phyloP scores from a whole-genome alignment of 352 stramenopile genomes.

The Globisporangium okanoganense region DNA sequence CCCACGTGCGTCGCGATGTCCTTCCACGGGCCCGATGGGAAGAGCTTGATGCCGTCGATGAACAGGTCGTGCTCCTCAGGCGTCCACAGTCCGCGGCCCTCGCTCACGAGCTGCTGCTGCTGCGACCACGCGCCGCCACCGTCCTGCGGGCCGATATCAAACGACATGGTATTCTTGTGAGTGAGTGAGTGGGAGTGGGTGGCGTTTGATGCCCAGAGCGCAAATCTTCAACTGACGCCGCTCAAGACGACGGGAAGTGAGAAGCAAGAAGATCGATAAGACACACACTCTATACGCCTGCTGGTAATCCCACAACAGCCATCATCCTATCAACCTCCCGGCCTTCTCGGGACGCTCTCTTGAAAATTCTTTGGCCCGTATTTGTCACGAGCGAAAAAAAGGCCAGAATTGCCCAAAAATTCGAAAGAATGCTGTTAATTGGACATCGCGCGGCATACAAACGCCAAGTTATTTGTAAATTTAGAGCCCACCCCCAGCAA shows the following conservation, averaged over 20 bases:
- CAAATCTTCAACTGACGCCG: conserved; percentile 63
- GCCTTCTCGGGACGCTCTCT: conserved; percentile 6
- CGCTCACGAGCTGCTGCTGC: conserved; percentile 27
- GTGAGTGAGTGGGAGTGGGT: not conserved
- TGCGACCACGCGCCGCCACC: conserved; percentile 5
- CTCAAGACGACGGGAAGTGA: not conserved
- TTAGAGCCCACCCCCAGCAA: not conserved
- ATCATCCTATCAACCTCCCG: not conserved
- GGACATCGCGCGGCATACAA: not conserved
- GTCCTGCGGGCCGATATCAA: conserved; percentile 18
- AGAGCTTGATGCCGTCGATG: conserved; percentile 74
- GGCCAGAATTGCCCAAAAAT: not conserved
- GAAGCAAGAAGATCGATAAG: conserved; percentile 6
- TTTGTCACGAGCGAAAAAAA: conserved; percentile 1
- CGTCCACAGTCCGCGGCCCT: conserved; percentile 69
- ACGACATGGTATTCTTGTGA: conserved; percentile 13
- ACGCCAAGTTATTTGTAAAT: conserved; percentile 1
- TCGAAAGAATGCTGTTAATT: conserved; percentile 3
- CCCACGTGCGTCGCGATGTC: conserved; percentile 71
- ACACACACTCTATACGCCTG: conserved; percentile 1
- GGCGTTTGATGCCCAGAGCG: conserved; percentile 25
- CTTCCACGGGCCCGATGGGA: conserved; percentile 72
- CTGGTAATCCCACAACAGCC: not conserved
- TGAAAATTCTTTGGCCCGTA: conserved; percentile 1
- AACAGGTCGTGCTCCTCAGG: conserved; percentile 73